Evolutionary conservation across 345 rosid genomes (phyloP).

Genomic region (Eucalyptus cloeziana): DNA sequence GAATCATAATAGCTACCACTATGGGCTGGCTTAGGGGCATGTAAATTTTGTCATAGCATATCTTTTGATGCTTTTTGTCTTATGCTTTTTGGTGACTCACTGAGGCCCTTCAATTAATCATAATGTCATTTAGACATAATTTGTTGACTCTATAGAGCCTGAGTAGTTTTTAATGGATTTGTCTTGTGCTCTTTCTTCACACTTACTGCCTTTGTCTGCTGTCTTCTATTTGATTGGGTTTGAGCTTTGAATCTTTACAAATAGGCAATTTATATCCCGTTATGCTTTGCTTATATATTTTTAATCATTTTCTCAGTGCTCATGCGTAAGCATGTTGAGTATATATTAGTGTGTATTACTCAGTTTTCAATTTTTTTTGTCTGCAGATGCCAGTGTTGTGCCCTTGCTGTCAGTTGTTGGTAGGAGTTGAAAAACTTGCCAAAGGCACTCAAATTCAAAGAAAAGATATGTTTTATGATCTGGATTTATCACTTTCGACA

Average conservation of each 20-base stretch:
- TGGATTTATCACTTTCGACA: slow-evolving; percentile 9
- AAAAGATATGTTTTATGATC: slow-evolving; percentile 27
- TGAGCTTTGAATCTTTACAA: not conserved
- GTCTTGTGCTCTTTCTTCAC: not conserved
- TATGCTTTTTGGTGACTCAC: not conserved
- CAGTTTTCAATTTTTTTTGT: not conserved
- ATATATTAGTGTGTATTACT: not conserved
- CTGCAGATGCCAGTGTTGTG: slow-evolving; percentile 27
- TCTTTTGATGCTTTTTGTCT: not conserved
- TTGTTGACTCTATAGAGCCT: not conserved
- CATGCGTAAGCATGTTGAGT: not conserved
- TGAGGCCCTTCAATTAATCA: not conserved
- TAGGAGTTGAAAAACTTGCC: slow-evolving; percentile 12
- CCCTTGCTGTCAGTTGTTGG: slow-evolving; percentile 21
- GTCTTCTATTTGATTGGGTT: not conserved
- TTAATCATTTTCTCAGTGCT: not conserved
- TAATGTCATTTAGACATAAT: not conserved
- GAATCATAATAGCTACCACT: not conserved
- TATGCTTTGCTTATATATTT: not conserved
- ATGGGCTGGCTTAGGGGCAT: not conserved
- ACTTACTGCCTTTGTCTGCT: not conserved
- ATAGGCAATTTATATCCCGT: not conserved
- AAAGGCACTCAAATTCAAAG: slow-evolving; percentile 19
- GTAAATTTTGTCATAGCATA: not conserved
- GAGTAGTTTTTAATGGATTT: not conserved